These are phyloP conservation scores for Pseudogymnoascus sp. DNA, from an alignment of 2,329 filamentous ascomycete genomes.

Conservation along the genomic window DNA sequence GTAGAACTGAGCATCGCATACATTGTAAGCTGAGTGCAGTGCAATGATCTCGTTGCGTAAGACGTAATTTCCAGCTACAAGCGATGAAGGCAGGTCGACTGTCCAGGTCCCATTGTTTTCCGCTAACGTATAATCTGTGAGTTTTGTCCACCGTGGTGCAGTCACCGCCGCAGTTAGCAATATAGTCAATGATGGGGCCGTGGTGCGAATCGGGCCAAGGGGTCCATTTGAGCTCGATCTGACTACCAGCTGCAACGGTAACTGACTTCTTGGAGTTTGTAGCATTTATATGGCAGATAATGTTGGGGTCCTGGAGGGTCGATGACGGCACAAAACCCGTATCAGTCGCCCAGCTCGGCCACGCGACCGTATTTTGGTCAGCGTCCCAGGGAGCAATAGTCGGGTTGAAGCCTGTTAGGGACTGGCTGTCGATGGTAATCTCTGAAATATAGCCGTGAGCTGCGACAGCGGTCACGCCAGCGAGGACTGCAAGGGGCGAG, in stretches of 20 bases:
- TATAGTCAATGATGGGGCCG: slow-evolving; percentile 26
- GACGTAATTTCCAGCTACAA: slow-evolving; percentile 25
- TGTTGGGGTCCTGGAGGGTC: slow-evolving; percentile 42
- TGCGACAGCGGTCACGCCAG: slow-evolving; percentile 32
- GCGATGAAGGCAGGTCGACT: slow-evolving; percentile 36
- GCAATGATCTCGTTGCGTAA: slow-evolving; percentile 21
- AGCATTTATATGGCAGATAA: slow-evolving; percentile 56
- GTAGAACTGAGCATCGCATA: slow-evolving; percentile 34
- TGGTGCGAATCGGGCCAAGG: slow-evolving; percentile 59
- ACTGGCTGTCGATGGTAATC: slow-evolving; percentile 40
- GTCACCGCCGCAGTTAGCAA: slow-evolving; percentile 31
- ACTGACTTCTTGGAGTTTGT: slow-evolving; percentile 44
- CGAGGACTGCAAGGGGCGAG: slow-evolving; percentile 14
- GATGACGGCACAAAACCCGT: slow-evolving; percentile 45
- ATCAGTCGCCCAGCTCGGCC: slow-evolving; percentile 44
- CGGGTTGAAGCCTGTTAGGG: slow-evolving; percentile 26
- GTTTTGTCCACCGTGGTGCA: slow-evolving; percentile 35
- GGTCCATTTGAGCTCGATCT: slow-evolving; percentile 54
- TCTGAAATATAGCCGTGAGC: slow-evolving; percentile 40
- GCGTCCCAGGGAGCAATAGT: slow-evolving; percentile 2
- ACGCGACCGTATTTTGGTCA: slow-evolving; percentile 44
- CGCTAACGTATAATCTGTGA: slow-evolving; percentile 39
- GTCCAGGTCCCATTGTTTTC: slow-evolving; percentile 46
- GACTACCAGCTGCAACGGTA: slow-evolving; percentile 51
- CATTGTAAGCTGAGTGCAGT: slow-evolving; percentile 16